A percentile compares a stretch with the other conserved stretches of the same genome.
phyloP scores from a whole-genome alignment of 176 grass and related monocot species.

The Eragrostis curvula region DNA sequence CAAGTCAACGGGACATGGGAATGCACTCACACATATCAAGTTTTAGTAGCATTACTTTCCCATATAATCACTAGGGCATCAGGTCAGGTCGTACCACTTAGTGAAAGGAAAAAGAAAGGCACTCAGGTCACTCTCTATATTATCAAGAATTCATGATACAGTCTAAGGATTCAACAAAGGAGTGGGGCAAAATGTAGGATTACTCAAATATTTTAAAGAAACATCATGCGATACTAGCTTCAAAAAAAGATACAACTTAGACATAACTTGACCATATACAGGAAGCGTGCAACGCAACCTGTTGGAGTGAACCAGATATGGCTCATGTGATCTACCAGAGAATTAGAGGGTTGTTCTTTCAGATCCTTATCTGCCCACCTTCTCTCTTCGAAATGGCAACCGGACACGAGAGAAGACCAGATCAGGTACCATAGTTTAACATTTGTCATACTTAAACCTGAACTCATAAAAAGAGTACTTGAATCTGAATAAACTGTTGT shows the following conservation, averaged over 20 bases:
- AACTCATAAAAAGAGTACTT: neutral
- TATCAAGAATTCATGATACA: neutral
- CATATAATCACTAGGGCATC: neutral
- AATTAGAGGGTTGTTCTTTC: neutral
- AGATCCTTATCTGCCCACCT: too few species aligned
- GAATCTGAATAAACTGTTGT: too few species aligned
- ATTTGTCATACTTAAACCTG: neutral
- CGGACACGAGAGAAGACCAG: neutral
- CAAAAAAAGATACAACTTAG: neutral
- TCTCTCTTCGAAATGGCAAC: neutral
- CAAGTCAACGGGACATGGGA: neutral
- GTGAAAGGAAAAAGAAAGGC: neutral
- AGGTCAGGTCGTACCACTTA: neutral
- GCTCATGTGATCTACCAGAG: neutral
- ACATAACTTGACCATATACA: neutral
- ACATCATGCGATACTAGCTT: neutral
- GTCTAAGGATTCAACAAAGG: neutral
- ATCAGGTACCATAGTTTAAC: too few species aligned
- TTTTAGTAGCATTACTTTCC: neutral
- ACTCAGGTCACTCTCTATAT: neutral
- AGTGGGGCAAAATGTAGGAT: neutral
- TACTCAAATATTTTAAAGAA: conserved; percentile 3
- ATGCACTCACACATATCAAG: neutral
- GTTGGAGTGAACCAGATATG: neutral
- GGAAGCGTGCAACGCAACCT: neutral